Evolutionary conservation across 345 rosid species (phyloP), one percentile per base, ranked within the genome.

Genomic region (Streptanthus diversifolius): DNA sequence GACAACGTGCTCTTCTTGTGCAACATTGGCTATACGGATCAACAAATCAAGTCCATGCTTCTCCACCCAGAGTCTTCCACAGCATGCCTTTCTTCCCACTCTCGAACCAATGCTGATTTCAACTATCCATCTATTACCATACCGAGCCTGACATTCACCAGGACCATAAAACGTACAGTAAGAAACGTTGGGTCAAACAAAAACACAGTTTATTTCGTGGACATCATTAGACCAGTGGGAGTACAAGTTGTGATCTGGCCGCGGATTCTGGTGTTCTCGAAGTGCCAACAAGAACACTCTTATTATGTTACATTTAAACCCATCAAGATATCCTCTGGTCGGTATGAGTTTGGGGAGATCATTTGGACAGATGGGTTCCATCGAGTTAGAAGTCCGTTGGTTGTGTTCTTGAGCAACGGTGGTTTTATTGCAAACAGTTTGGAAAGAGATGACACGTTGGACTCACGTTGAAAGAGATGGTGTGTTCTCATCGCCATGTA

Each of bases 101-200:
- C 30, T 5, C 48, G 70, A 67, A 51, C 85, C 30, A 79, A 78
- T 47, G 65, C 81, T 3, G 73, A 80, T 73, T 61, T 86, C 29
- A 90, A 90, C 67, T 86, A 88, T 61, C 96, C 96, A 6, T 84
- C 93, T 12, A 85, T 88, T 33, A 83, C 85, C 17, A 63, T 85
- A 63, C 68, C 81, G 0, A 80, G 83, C 66, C 85, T 86, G 25
- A 73, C 21, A 21, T 79, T 59, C 24, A 43, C 81, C n/a, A 73
- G 44, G 30, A 85, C 91, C 22, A 64, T 90, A 70, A 81, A 66
- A 71, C 80, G 93, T 59, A 90, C 82, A 0, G 85, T 82, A 5
- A 72, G 76, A 7, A 83, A 88, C 21, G 87, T 90, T 6, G 91
- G 90, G 0, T 1, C n/a, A 8, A 76, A 75, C 66, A 80, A 33